phyloP scores from a whole-genome alignment of 176 grass and related monocot genomes.

The Rhynchospora pubera region DNA sequence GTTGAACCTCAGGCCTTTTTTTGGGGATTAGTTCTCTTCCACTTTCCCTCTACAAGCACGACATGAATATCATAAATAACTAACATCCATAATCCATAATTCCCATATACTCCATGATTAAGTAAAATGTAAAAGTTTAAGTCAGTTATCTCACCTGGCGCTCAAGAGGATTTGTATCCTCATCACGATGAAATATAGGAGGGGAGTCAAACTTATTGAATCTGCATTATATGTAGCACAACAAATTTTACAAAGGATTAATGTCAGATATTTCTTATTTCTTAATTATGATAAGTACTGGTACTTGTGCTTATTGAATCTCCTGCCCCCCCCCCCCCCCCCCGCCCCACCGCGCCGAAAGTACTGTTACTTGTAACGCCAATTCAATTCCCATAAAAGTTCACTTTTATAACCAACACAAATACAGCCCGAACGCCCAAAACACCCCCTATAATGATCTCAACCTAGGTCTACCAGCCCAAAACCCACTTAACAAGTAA shows the following conservation, averaged over 20 bases:
- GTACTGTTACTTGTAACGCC: background rate
- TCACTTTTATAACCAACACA: background rate
- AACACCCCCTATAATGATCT: background rate
- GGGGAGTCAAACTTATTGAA: conserved; percentile 94
- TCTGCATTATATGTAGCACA: conserved; percentile 36
- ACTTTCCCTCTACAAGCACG: conserved; percentile 52
- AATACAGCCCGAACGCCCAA: background rate
- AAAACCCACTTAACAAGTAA: background rate
- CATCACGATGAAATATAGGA: conserved; percentile 90
- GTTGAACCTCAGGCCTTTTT: conserved; percentile 45
- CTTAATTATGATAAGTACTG: background rate
- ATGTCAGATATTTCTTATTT: background rate
- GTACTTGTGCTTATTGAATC: background rate
- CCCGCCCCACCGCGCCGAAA: too few relatives aligned
- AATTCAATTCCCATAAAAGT: background rate
- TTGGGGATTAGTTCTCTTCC: conserved; percentile 63
- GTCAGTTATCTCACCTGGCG: conserved; percentile 41
- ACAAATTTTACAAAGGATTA: background rate
- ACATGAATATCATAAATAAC: background rate
- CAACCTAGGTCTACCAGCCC: background rate
- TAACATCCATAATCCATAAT: background rate
- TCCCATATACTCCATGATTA: background rate
- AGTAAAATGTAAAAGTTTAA: background rate
- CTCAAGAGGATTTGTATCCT: conserved; percentile 72
- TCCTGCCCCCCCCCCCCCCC: too few relatives aligned